A percentile compares a stretch with the other conserved stretches of the same genome.
Evolutionary conservation across 2,329 filamentous ascomycete species (phyloP).

Genomic region (Tolypocladium guangdongense): DNA sequence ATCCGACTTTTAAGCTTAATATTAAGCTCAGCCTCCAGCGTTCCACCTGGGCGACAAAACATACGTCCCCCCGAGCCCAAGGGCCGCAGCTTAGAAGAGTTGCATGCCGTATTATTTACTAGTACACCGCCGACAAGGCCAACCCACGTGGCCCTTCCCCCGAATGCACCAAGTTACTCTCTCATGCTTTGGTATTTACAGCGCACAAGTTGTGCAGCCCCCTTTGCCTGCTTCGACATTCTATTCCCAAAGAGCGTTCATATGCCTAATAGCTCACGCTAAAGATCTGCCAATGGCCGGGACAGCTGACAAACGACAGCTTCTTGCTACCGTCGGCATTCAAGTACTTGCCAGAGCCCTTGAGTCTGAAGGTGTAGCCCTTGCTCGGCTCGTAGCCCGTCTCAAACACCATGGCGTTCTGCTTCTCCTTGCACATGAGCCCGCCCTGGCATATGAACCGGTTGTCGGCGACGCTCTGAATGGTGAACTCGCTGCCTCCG

Average conservation of each 20-base stretch:
- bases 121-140: too few species aligned
- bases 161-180: too few species aligned
- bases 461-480: constrained; percentile 12
- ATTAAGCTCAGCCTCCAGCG: background rate
- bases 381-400: constrained; percentile 7
- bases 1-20: background rate
- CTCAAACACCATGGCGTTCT: constrained; percentile 7
- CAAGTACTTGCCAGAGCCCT: constrained; percentile 3
- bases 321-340: background rate
- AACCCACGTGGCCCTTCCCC: too few species aligned
- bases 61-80: too few species aligned
- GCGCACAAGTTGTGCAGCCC: too few species aligned
- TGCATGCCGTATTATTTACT: too few species aligned
- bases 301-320: background rate
- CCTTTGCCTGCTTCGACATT: background rate
- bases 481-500: constrained; percentile 15
- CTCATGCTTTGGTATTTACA: background rate
- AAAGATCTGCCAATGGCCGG: background rate
- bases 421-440: constrained; percentile 1
- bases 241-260: too few species aligned
- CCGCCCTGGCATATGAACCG: constrained; percentile 9
- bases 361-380: constrained; percentile 9
- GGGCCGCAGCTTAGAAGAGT: too few species aligned
- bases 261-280: background rate
- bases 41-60: too few species aligned